phyloP scores from a whole-genome alignment of 179 eudicot genomes.

The Spergularia azorica region DNA sequence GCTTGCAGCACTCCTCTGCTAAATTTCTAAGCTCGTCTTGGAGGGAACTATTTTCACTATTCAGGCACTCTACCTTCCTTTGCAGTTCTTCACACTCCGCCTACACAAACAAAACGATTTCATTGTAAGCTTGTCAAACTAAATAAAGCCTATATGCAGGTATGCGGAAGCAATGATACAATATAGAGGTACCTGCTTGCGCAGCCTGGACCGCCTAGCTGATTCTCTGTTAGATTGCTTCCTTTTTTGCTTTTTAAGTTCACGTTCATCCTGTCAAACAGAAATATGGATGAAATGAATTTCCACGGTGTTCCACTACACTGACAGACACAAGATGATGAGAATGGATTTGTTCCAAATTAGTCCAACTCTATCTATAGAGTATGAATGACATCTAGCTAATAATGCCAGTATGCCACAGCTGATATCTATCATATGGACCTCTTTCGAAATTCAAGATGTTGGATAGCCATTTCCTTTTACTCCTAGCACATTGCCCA shows the following conservation, averaged over 20 bases:
- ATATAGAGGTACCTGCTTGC: slow-evolving; percentile 69
- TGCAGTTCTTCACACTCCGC: slow-evolving; percentile 98
- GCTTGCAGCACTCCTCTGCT: slow-evolving; percentile 74
- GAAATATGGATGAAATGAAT: neutral
- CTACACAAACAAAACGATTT: slow-evolving; percentile 38
- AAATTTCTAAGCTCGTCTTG: slow-evolving; percentile 76
- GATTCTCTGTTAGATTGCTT: slow-evolving; percentile 98
- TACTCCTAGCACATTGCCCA: no score
- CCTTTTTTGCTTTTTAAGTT: slow-evolving; percentile 85
- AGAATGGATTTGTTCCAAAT: neutral
- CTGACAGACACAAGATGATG: neutral
- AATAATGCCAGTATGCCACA: no score
- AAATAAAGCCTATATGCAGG: neutral
- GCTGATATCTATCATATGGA: no score
- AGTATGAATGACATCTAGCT: no score
- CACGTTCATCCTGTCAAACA: slow-evolving; percentile 83
- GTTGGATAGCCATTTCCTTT: no score
- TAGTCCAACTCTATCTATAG: neutral
- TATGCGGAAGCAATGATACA: neutral
- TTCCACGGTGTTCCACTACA: neutral
- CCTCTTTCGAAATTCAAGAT: no score
- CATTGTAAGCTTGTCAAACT: neutral
- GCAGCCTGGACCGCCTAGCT: slow-evolving; percentile 91
- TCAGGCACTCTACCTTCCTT: slow-evolving; percentile 64
- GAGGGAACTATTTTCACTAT: slow-evolving; percentile 62